These are phyloP conservation scores for Fusarium coffeatum DNA, from an alignment of 2,329 filamentous ascomycete species.

Conservation along the genomic window DNA sequence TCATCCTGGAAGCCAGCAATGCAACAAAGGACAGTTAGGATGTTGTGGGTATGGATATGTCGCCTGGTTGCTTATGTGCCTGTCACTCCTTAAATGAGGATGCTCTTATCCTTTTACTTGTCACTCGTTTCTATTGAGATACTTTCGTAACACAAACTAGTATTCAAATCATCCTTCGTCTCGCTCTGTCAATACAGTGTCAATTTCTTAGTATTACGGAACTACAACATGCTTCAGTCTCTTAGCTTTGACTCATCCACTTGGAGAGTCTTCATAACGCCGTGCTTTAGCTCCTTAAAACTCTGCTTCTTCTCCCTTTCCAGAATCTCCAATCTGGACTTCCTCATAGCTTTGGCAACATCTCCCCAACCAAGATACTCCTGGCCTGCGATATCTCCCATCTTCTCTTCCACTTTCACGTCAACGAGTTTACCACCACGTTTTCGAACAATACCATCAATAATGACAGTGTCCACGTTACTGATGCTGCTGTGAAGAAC, in stretches of 20 bases:
- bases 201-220: too few relatives aligned
- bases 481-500: conserved; percentile 16
- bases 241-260: conserved; percentile 6
- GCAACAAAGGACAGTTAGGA: background rate
- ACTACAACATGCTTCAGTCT: background rate
- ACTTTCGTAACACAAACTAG: background rate
- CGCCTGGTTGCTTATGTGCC: background rate
- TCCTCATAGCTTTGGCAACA: conserved; percentile 3
- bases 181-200: background rate
- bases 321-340: background rate
- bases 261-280: background rate
- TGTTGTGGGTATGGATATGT: background rate
- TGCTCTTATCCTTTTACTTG: background rate
- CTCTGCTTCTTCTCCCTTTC: conserved; percentile 4
- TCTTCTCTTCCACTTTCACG: background rate
- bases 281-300: background rate
- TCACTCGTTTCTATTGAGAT: background rate
- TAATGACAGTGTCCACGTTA: conserved; percentile 4
- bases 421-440: background rate
- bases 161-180: background rate
- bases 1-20: too few relatives aligned
- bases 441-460: conserved; percentile 5
- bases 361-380: background rate
- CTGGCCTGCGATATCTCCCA: background rate
- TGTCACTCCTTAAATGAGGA: background rate